Conservation (phyloP, 1,284 basidiomycete genomes). For the Pisolithus thermaeus region DNA sequence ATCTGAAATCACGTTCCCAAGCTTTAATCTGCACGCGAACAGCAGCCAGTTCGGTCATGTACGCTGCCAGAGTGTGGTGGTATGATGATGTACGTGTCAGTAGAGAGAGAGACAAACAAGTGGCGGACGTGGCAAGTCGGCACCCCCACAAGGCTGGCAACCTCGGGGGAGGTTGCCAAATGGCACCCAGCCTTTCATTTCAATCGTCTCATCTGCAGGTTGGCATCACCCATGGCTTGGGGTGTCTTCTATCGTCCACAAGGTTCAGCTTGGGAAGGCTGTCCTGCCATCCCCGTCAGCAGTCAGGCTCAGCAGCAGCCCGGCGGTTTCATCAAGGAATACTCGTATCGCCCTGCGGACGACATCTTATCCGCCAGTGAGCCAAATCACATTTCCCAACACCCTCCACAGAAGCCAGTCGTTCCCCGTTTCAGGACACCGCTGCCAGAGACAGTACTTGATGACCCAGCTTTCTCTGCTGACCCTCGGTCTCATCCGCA, state of each 20-base stretch:
- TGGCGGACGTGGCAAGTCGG: background rate
- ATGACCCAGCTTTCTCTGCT: conserved; percentile 53
- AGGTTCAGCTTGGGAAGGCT: conserved; percentile 5
- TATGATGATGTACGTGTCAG: too few relatives aligned
- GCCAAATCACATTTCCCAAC: background rate
- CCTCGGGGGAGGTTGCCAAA: too few relatives aligned
- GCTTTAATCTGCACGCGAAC: conserved; percentile 73
- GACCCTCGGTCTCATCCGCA: conserved; percentile 46
- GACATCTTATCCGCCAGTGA: background rate
- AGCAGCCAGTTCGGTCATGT: conserved; percentile 41
- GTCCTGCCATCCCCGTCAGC: conserved; percentile 3
- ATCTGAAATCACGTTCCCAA: conserved; percentile 77
- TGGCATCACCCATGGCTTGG: conserved; percentile 11
- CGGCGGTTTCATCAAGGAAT: conserved; percentile 10
- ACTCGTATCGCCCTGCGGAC: background rate
- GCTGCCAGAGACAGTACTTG: conserved; percentile 20
- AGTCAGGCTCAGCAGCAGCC: background rate
- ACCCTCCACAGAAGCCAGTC: background rate
- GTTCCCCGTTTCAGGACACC: conserved; percentile 15
- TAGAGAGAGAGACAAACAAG: too few relatives aligned
- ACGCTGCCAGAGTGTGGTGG: background rate
- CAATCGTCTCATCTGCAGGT: background rate
- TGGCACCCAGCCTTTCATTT: background rate
- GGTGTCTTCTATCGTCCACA: conserved; percentile 10
- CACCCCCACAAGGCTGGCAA: background rate